A percentile compares a stretch with the other conserved stretches of the same genome.
phyloP scores from a whole-genome alignment of 163 green algal species.

The Coccomyxa subellipsoidea region DNA sequence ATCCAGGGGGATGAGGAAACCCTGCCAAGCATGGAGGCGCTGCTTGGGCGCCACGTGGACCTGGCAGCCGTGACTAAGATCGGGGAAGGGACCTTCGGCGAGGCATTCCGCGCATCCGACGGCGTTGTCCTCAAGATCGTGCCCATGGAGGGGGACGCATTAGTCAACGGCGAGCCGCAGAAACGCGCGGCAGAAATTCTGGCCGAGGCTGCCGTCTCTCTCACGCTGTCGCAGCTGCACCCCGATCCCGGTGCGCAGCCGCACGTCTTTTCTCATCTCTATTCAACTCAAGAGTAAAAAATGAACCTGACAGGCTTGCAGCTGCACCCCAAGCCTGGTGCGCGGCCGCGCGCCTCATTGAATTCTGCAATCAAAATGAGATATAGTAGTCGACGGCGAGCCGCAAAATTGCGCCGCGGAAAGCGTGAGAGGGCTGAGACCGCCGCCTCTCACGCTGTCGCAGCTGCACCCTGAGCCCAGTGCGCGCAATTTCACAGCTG shows the following conservation, averaged over 20 bases:
- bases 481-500: too few relatives aligned
- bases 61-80: slow-evolving; percentile 54
- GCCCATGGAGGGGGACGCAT: slow-evolving; percentile 74
- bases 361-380: too few relatives aligned
- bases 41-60: slow-evolving; percentile 51
- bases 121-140: slow-evolving; percentile 87
- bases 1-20: slow-evolving; percentile 15
- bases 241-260: neutral
- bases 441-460: too few relatives aligned
- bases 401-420: too few relatives aligned
- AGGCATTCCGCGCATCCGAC: slow-evolving; percentile 67
- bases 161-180: slow-evolving; percentile 78
- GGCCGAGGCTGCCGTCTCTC: slow-evolving; percentile 73
- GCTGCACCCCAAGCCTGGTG: too few relatives aligned
- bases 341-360: too few relatives aligned
- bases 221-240: slow-evolving; percentile 58
- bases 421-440: too few relatives aligned
- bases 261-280: too few relatives aligned
- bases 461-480: too few relatives aligned
- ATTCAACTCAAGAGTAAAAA: too few relatives aligned
- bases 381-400: too few relatives aligned
- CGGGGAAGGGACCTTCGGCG: slow-evolving; percentile 86
- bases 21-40: slow-evolving; percentile 59
- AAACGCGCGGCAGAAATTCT: slow-evolving; percentile 79
- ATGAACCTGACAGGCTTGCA: too few relatives aligned